Evolutionary conservation across 805 yeast genomes (phyloP), one percentile per base, ranked within the genome.

Genomic region (Ascoidea rubescens): DNA sequence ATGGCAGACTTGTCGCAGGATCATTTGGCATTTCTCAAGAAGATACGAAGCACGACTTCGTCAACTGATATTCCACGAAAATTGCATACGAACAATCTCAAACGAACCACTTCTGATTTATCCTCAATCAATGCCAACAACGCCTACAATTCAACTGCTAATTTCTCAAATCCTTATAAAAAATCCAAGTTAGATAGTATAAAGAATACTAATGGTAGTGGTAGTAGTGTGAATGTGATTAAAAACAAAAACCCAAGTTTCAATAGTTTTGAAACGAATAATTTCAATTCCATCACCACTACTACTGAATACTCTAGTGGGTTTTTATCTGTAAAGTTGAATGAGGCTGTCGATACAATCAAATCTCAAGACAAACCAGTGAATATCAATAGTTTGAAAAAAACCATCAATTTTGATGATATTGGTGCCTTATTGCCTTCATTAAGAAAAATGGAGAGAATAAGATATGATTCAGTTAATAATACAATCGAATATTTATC

Each of bases 271-370:
- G 48, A 48, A n/a, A 51, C 21, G 31, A 37, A 45, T 30, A 47
- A 51, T 44, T 48, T 47, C n/a, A 42, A 45, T 8, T 50, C 48
- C 4, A n/a, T 48, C 47, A 47, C 52, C 31, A 51, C 53, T 37
- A 51, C 49, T 32, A 31, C 53, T 59, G 60, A 69, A 64, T 59
- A 10, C 8, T 51, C 54, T 2, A 32, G 47, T 14, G 42, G 86
- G 58, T 95, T 87, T 64, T 75, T 84, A 53, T 86, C 96, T 4
- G 90, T 97, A 4, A 87, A 88, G 64, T 73, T 93, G 51, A 82
- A 87, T 61, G 78, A 89, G 63, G 97, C 98, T 1, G 93, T 93
- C 17, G 98, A 93, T 63, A 86, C 80, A 63, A 81, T 93, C 55
- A 90, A 88, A 61, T 68, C 67, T 67, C 64, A 68, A 53, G 95